Base-by-base conservation (phyloP, 495 filamentous ascomycete species). In the Xylaria grammica region DNA sequence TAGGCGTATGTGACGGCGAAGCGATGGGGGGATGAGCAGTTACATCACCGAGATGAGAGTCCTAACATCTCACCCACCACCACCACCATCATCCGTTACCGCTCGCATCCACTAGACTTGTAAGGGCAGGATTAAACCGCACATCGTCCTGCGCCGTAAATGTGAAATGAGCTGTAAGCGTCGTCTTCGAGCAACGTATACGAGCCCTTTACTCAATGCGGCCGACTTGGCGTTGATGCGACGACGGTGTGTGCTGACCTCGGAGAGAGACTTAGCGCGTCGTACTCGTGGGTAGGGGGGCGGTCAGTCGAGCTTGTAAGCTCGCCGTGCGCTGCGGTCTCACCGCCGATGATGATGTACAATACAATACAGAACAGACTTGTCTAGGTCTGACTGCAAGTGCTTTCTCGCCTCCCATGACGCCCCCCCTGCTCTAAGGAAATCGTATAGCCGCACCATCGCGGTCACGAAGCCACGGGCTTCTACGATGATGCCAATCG, bases 241-340 rank as follows among this genome's bases (percentile, higher is more conserved):
- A 19, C 40, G 11, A 11, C 34, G 11, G 34, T 11, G 5, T 6
- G 34, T 36, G 34, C 34, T 36, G 34, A 36, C 34, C 34, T 5
- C 4, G 8, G 17, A 4, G 3, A 44, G 34, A 13, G 24, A 11
- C 53, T 56, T 56, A 32, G 53, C 53, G 29, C 26, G 22, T 20
- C 22, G 10, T 4, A n/a, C n/a, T n/a, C n/a, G n/a, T n/a, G n/a
- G n/a, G n/a, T n/a, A n/a, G n/a, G n/a, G n/a, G 11, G 10, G 34
- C 46, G 34, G n/a, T 51, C 48, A 27, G 26, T n/a, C n/a, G n/a
- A n/a, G 24, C 46, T 40, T 11, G 60, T 62, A 45, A 42, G 60
- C 46, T 60, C 42, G 26, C 20, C 17, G 24, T 36, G 48, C 19
- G 32, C 52, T 52, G 30, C 24, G 15, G 24, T 62, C 49, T 62